phyloP scores from a whole-genome alignment of 2,329 filamentous ascomycete genomes.

The Fusarium illudens region DNA sequence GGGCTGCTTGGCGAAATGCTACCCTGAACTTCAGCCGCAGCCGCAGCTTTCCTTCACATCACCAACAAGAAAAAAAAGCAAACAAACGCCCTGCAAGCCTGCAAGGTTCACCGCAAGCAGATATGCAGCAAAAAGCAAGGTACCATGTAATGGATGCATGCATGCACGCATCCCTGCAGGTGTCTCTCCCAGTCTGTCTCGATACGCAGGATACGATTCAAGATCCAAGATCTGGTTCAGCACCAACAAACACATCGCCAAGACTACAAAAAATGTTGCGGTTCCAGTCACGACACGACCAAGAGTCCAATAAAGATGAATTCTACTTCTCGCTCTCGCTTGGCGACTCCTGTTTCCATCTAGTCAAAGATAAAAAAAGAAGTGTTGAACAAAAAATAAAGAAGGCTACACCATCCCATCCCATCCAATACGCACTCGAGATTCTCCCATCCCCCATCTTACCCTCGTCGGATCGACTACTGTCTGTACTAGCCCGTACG shows the following conservation, averaged over 20 bases:
- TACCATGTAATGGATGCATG: no score
- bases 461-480: background rate
- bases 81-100: background rate
- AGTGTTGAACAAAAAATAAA: background rate
- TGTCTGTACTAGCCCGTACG: background rate
- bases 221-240: background rate
- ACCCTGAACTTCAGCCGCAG: no score
- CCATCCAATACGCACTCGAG: background rate
- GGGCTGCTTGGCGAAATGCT: no score
- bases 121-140: background rate
- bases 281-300: background rate
- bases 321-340: background rate
- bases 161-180: background rate
- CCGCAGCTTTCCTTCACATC: no score
- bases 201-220: background rate
- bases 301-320: background rate
- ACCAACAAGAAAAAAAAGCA: no score
- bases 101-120: background rate
- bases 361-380: background rate
- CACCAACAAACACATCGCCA: conserved; percentile 3
- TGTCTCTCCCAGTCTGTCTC: background rate
- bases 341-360: conserved; percentile 12
- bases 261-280: background rate
- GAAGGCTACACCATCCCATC: background rate
- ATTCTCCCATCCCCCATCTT: background rate